Base-by-base conservation (phyloP, 164 flowering plant genomes). In the Kingdonia uniflora region DNA sequence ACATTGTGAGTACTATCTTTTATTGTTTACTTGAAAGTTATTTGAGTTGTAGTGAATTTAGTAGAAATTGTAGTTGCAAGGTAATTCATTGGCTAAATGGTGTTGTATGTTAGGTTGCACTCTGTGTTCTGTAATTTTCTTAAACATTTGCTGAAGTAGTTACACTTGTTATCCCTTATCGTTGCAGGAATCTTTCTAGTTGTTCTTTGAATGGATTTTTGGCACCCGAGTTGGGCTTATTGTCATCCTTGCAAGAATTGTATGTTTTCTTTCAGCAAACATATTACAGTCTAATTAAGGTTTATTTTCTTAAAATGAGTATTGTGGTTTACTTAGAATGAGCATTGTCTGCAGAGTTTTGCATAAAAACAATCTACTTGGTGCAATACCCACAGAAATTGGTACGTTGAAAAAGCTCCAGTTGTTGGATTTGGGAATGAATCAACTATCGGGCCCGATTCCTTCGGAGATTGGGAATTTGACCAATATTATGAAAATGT, bases 341-440 rank as follows among this genome's bases (percentile, higher is more conserved):
- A 38, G 22, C 51, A 26, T 25, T 61, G 40, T 47, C 66, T 63
- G 69, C 75, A 90, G 94, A 58, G 64, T 78, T 54, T 54, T 90
- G 65, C 84, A 76, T 51, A 80, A 71, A 14, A 92, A 92, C 67
- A 71, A 61, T 48, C 68, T 92, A 52, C 66, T 84, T 55, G 98
- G 98, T 48, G 53, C 67, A 35, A 78, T 92, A 48, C 95, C 96
- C 2, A 83, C 72, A 71, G 90, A 82, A 54, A 66, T 92, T 52
- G 85, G 95, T 51, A 46, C 46, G 66, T 69, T 92, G 76, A 79
- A 69, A 22, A 65, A 47, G 67, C 94, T 92, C 24, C 69, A 63
- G 65, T 68, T 74, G 37, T 69, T 92, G 81, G 96, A 92, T 77
- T 73, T 92, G 73, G 83, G 96, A n/a, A 56, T 20, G 49, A 92